Conservation (phyloP, 768 basidiomycete genomes). For the Pholiota conissans region DNA sequence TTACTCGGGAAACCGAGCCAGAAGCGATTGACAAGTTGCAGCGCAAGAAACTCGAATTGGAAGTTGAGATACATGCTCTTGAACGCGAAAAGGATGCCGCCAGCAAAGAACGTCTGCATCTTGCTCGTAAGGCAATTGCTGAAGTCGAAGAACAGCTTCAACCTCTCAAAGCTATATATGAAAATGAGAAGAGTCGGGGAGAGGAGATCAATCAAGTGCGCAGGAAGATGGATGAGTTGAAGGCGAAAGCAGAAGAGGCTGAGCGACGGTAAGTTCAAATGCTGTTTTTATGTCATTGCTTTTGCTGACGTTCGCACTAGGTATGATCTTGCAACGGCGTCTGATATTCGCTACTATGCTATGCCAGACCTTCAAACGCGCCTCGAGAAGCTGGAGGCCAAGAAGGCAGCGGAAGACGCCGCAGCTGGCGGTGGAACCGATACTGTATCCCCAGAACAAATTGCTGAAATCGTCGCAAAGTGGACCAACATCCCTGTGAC, state of each 20-base stretch:
- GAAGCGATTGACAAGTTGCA: conserved; percentile 93
- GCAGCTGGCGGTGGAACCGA: conserved; percentile 57
- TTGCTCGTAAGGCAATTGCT: conserved; percentile 75
- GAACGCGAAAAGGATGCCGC: conserved; percentile 90
- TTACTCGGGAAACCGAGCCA: conserved; percentile 91
- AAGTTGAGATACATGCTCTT: conserved; percentile 93
- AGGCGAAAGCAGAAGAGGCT: conserved; percentile 90
- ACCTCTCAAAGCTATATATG: conserved; percentile 83
- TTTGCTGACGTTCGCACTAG: conserved; percentile 28
- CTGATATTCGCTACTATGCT: conserved; percentile 89
- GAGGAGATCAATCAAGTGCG: conserved; percentile 78
- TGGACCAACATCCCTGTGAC: conserved; percentile 95
- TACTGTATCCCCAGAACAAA: conserved; percentile 82
- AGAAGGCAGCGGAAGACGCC: conserved; percentile 71
- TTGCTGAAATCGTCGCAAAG: conserved; percentile 90
- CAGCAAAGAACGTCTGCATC: conserved; percentile 77
- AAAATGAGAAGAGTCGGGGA: conserved; percentile 79
- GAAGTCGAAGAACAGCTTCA: conserved; percentile 83
- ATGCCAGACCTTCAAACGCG: conserved; percentile 83
- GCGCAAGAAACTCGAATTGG: conserved; percentile 84
- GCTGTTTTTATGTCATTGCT: background rate
- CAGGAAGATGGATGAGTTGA: conserved; percentile 86
- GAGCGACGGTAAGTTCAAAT: conserved; percentile 65
- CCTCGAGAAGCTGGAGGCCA: conserved; percentile 69
- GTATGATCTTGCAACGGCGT: conserved; percentile 74